phyloP scores from a whole-genome alignment of 106 monocot genomes.

The Apostasia ramifera region DNA sequence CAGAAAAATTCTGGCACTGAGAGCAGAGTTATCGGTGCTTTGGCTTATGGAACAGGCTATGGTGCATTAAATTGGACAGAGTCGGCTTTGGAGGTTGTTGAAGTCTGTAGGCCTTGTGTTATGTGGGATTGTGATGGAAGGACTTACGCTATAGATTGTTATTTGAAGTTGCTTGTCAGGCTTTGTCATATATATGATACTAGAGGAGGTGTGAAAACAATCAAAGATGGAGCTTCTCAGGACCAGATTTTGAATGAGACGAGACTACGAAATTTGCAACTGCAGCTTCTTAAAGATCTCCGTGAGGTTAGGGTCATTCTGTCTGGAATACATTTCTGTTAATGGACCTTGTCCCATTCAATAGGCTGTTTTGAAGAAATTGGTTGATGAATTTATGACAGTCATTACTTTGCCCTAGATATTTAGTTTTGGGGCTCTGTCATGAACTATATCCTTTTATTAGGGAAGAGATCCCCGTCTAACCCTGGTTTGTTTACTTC shows the following conservation, averaged over 20 bases:
- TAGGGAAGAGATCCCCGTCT: no score
- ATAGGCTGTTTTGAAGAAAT: neutral
- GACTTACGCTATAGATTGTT: slow-evolving; percentile 97
- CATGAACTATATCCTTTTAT: no score
- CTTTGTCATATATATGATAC: slow-evolving; percentile 99
- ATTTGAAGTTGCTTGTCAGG: slow-evolving; percentile 94
- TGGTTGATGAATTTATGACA: no score
- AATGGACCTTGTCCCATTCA: neutral
- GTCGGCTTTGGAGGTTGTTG: slow-evolving; percentile 88
- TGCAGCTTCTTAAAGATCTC: slow-evolving; percentile 91
- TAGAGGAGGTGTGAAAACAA: slow-evolving; percentile 91
- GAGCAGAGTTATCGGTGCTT: slow-evolving; percentile 96
- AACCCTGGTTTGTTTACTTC: no score
- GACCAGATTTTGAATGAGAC: slow-evolving; percentile 99
- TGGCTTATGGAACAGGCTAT: slow-evolving; percentile 98
- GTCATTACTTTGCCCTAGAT: no score
- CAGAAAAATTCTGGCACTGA: slow-evolving; percentile 91
- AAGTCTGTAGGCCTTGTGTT: slow-evolving; percentile 94
- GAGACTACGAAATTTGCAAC: slow-evolving; percentile 75
- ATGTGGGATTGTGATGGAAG: slow-evolving; percentile 97
- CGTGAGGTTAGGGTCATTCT: slow-evolving; percentile 58
- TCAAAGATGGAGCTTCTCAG: slow-evolving; percentile 90
- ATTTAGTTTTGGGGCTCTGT: no score
- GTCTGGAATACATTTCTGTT: neutral
- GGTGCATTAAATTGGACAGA: slow-evolving; percentile 98